phyloP scores from a whole-genome alignment of 2,329 filamentous ascomycete genomes.

The Mollisia scopiformis region DNA sequence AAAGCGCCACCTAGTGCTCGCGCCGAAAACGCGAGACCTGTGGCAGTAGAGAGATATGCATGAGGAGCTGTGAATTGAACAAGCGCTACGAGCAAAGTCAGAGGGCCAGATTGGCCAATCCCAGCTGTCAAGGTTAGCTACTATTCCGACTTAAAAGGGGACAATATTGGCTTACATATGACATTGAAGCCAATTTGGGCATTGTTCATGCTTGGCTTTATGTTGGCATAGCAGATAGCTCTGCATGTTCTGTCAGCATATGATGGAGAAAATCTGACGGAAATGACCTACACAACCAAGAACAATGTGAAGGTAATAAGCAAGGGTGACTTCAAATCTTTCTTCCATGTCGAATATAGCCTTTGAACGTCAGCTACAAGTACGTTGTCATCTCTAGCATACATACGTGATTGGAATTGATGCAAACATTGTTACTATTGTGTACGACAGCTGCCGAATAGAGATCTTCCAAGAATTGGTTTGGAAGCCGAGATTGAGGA shows the following conservation, averaged over 20 bases:
- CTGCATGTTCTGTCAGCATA: slow-evolving; percentile 29
- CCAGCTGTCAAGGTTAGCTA: slow-evolving; percentile 36
- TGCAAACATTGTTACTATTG: slow-evolving; percentile 42
- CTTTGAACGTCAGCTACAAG: slow-evolving; percentile 10
- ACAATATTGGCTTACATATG: slow-evolving; percentile 31
- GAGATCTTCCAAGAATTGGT: slow-evolving; percentile 50
- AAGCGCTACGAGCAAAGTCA: slow-evolving; percentile 52
- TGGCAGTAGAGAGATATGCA: slow-evolving; percentile 54
- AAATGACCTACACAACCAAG: slow-evolving; percentile 45
- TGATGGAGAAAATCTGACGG: not conserved
- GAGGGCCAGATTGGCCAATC: slow-evolving; percentile 52
- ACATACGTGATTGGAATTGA: slow-evolving; percentile 46
- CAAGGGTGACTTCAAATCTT: slow-evolving; percentile 51
- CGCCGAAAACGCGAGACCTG: slow-evolving; percentile 55
- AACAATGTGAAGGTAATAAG: slow-evolving; percentile 50
- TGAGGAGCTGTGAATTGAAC: slow-evolving; percentile 58
- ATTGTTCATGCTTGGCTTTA: slow-evolving; percentile 46
- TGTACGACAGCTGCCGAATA: slow-evolving; percentile 50
- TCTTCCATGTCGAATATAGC: slow-evolving; percentile 50
- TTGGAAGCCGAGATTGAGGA: slow-evolving; percentile 52
- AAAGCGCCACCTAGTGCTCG: slow-evolving; percentile 56
- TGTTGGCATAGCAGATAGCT: slow-evolving; percentile 48
- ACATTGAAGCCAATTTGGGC: slow-evolving; percentile 52
- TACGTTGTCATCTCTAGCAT: slow-evolving; percentile 5
- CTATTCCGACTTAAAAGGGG: not conserved